Evolutionary conservation across 139 green algal genomes (phyloP).

Genomic region (Monoraphidium neglectum): DNA sequence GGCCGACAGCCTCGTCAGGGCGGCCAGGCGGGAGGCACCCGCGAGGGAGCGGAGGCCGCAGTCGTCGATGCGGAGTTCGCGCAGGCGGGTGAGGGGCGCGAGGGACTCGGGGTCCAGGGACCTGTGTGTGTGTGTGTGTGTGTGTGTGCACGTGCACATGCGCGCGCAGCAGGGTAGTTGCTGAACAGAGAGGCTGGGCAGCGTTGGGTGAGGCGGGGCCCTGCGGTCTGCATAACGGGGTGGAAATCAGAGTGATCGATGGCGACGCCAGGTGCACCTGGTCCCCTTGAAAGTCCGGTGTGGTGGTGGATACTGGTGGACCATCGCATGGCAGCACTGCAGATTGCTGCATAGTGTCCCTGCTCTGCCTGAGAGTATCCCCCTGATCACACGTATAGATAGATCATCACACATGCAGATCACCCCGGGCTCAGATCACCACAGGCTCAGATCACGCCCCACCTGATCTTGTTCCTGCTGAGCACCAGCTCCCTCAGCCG

Average conservation of each 20-base stretch:
- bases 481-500: constrained; percentile 71
- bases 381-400: neutral
- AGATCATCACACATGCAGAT: neutral
- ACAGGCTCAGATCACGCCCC: neutral
- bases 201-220: too few species aligned
- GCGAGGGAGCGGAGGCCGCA: constrained; percentile 53
- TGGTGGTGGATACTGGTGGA: too few species aligned
- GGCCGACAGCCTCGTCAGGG: constrained; percentile 45
- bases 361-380: neutral
- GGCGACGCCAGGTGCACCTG: too few species aligned
- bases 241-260: too few species aligned
- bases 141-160: neutral
- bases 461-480: constrained; percentile 60
- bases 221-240: too few species aligned
- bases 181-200: too few species aligned
- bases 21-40: neutral
- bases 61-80: constrained; percentile 58
- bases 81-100: constrained; percentile 38
- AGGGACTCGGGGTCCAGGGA: constrained; percentile 52
- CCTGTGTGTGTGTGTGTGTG: constrained; percentile 16
- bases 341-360: too few species aligned
- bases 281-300: too few species aligned
- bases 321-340: neutral
- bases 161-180: neutral
- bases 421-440: neutral